Base-by-base conservation (phyloP, 176 grass and related monocot genomes). In the Secale cereale region DNA sequence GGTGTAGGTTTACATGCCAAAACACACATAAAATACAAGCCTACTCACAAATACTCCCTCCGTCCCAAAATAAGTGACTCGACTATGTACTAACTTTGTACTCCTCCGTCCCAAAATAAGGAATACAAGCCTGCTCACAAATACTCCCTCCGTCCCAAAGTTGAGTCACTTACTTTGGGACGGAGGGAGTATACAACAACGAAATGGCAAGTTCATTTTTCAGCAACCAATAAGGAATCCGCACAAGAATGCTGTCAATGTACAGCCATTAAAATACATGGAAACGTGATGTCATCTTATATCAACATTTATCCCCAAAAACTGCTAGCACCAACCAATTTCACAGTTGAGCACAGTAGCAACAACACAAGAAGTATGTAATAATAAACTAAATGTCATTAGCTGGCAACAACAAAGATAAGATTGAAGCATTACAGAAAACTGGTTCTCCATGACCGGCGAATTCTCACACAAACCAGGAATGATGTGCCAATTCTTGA, bases 401-500 rank as follows among this genome's bases (percentile, higher is more conserved):
- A 83, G 27, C 27, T 46, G 43, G 30, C 11, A 61, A 50, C 29
- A 54, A 30, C 23, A 54, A 54, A 77, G 70, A 60, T 60, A 84
- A 78, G 84, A 79, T 65, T 20, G 23, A 77, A 98, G 83, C 72
- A 82, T 94, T 99, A 99, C 97, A 70, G 97, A 99, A 75, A 99
- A 99, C 74, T 99, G 97, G 91, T 99, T 99, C 84, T 94, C 91
- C 97, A 99, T 96, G 75, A 99, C 97, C 3, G 93, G 94, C 3
- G 97, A 94, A 29, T 75, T 92, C 86, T 99, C 91, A 33, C 97
- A 99, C 12, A 94, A 89, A 78, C 97, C 93, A 92, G 97, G 97
- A 83, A 96, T 88, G 78, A 99, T 96, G 79, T 99, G 97, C 97
- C 97, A 99, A 75, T 99, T 94, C 84, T 96, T 99, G 40, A 99